phyloP scores from a whole-genome alignment of 768 basidiomycete species.

The Termitomyces sp. region DNA sequence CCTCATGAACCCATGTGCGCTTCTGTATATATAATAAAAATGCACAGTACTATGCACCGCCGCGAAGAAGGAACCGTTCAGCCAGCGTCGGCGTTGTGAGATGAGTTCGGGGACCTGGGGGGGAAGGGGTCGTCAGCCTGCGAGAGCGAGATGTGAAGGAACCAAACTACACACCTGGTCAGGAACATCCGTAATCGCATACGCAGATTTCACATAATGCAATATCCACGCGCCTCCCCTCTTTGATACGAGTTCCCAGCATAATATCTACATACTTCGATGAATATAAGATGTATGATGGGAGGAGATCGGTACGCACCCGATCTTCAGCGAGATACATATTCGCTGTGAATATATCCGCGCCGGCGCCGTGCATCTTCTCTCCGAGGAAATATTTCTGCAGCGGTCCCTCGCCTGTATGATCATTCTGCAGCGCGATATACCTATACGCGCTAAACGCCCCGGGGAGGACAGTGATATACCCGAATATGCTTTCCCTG shows the following conservation, averaged over 20 bases:
- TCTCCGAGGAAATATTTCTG: constrained; percentile 98
- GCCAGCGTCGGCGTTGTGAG: constrained; percentile 92
- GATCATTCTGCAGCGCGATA: constrained; percentile 88
- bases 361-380: constrained; percentile 84
- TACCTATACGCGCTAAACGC: constrained; percentile 92
- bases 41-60: constrained; percentile 89
- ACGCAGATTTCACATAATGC: constrained; percentile 95
- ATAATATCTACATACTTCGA: constrained; percentile 58
- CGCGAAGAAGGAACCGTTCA: constrained; percentile 98
- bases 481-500: constrained; percentile 84
- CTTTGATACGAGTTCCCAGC: constrained; percentile 98
- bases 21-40: constrained; percentile 94
- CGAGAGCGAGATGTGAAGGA: background rate
- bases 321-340: constrained; percentile 96
- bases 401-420: constrained; percentile 78
- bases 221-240: constrained; percentile 86
- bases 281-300: background rate
- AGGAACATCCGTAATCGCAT: constrained; percentile 90
- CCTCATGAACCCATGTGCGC: constrained; percentile 73
- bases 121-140: background rate
- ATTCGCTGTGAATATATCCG: constrained; percentile 92
- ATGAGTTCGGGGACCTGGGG: constrained; percentile 84
- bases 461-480: constrained; percentile 91
- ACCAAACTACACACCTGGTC: constrained; percentile 58
- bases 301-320: constrained; percentile 26